Conservation (phyloP, 2,329 filamentous ascomycete genomes). For the Stemphylium beticola region DNA sequence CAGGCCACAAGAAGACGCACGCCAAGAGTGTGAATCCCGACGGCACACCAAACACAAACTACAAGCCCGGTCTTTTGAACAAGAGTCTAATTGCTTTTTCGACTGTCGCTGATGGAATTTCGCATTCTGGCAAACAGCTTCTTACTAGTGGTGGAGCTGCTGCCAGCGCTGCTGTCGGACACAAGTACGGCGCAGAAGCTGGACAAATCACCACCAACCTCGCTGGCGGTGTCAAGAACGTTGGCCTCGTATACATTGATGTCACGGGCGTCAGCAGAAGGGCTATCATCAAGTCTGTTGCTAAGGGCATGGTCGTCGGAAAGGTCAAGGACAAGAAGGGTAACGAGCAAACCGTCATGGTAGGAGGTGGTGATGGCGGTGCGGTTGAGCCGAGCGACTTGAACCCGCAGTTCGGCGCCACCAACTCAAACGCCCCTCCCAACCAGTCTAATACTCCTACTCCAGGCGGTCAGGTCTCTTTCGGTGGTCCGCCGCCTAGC, state of each 20-base stretch:
- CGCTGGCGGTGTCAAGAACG: slow-evolving; percentile 90
- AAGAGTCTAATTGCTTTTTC: slow-evolving; percentile 97
- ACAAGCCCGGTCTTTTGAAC: slow-evolving; percentile 92
- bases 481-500: slow-evolving; percentile 44
- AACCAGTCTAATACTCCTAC: slow-evolving; percentile 28
- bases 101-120: slow-evolving; percentile 91
- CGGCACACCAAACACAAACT: slow-evolving; percentile 66
- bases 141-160: slow-evolving; percentile 76
- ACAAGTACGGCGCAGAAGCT: slow-evolving; percentile 86
- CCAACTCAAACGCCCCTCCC: slow-evolving; percentile 39
- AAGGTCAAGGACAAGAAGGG: slow-evolving; percentile 77
- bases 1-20: slow-evolving; percentile 66
- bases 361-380: slow-evolving; percentile 69
- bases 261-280: slow-evolving; percentile 88
- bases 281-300: slow-evolving; percentile 91
- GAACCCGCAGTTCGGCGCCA: slow-evolving; percentile 34
- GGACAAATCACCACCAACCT: slow-evolving; percentile 76
- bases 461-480: slow-evolving; percentile 42
- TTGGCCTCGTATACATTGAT: slow-evolving; percentile 96
- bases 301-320: slow-evolving; percentile 91
- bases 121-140: slow-evolving; percentile 81
- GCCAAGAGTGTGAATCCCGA: slow-evolving; percentile 71
- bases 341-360: slow-evolving; percentile 67
- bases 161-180: slow-evolving; percentile 85
- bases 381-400: slow-evolving; percentile 49